Conservation (phyloP, 129 eudicot species). For the Smallanthus sonchifolius region DNA sequence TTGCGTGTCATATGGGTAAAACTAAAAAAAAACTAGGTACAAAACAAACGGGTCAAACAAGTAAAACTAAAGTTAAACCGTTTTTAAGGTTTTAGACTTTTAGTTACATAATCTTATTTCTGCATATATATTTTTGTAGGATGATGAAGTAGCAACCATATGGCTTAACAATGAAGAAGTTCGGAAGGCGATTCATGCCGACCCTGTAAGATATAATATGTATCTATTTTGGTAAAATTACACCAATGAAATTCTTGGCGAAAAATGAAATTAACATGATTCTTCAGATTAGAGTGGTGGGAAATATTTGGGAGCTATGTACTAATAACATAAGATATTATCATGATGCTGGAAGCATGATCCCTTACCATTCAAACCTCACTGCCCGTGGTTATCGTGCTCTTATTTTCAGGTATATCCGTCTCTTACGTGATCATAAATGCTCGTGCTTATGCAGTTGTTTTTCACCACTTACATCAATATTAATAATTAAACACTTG, state of each 20-base stretch:
- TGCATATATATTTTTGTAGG: slow-evolving; percentile 32
- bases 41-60: background rate
- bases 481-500: background rate
- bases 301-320: slow-evolving; percentile 65
- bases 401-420: slow-evolving; percentile 70
- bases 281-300: slow-evolving; percentile 54
- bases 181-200: slow-evolving; percentile 92
- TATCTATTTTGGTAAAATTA: slow-evolving; percentile 7
- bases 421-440: background rate
- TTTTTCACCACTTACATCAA: background rate
- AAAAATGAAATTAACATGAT: background rate
- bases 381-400: slow-evolving; percentile 83
- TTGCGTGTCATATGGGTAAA: background rate
- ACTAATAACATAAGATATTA: slow-evolving; percentile 49
- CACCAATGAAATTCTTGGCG: background rate
- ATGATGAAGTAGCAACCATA: slow-evolving; percentile 72
- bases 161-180: slow-evolving; percentile 90
- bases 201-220: slow-evolving; percentile 41
- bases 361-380: slow-evolving; percentile 80
- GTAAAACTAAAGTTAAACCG: background rate
- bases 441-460: background rate
- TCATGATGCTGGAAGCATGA: slow-evolving; percentile 96
- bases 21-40: background rate
- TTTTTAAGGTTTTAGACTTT: background rate
- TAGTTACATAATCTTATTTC: background rate